A percentile compares a stretch with the other conserved stretches of the same genome.
Conservation (phyloP, 768 basidiomycete species). For the Glaciozyma martinii region DNA sequence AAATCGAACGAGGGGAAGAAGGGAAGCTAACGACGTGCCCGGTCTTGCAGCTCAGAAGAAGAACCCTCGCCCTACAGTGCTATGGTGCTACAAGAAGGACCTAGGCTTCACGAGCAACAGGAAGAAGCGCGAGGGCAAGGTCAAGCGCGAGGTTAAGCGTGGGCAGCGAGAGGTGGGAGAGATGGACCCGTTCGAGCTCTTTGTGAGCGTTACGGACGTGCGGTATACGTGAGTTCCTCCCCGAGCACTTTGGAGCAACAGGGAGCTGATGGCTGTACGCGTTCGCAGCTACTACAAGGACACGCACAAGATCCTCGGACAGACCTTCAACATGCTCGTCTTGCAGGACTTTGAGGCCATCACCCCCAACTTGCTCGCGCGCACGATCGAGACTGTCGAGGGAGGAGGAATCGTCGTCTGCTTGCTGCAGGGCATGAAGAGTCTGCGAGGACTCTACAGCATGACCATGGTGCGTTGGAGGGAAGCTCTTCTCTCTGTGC, state of each 20-base stretch:
- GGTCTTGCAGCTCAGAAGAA: constrained; percentile 27
- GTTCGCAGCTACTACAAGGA: constrained; percentile 80
- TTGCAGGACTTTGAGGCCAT: constrained; percentile 97
- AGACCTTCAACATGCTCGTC: constrained; percentile 95
- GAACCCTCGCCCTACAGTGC: constrained; percentile 50
- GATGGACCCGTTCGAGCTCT: constrained; percentile 95
- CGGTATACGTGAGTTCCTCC: constrained; percentile 67
- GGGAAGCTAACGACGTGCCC: constrained; percentile 3
- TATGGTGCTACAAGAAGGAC: constrained; percentile 99
- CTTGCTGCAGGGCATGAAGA: constrained; percentile 88
- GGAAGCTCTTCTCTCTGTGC: no score
- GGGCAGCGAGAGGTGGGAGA: constrained; percentile 90
- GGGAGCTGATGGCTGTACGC: background rate
- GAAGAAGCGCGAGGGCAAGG: constrained; percentile 92
- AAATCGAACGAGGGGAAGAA: no score
- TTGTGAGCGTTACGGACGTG: constrained; percentile 96
- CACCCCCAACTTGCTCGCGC: constrained; percentile 89
- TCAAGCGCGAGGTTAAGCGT: constrained; percentile 89
- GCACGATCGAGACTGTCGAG: constrained; percentile 96
- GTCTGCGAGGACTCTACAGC: constrained; percentile 78
- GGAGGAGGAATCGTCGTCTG: constrained; percentile 75
- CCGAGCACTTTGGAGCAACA: background rate
- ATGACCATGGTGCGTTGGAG: constrained; percentile 58
- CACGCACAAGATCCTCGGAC: constrained; percentile 89
- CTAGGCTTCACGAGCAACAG: constrained; percentile 94